Evolutionary conservation across 768 basidiomycete genomes (phyloP), one percentile per base, ranked within the genome.

Genomic region (Macrolepiota albuminosa): DNA sequence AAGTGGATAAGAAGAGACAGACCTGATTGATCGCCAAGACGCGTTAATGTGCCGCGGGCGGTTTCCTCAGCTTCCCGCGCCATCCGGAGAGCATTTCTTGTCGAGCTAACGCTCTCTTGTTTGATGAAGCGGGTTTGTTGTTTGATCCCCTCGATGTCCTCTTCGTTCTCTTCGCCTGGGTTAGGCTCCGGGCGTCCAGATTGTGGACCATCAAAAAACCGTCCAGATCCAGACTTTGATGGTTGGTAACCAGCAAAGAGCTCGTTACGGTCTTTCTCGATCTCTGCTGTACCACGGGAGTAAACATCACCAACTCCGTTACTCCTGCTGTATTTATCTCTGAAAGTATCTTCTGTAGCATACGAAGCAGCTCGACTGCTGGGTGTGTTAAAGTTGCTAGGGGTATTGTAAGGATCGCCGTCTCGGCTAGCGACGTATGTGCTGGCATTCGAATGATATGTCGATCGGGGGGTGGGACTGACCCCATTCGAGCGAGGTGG

Each of bases 11-110:
- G 16, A 4, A 33, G n/a, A 33, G 34, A 70, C 84, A 31, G 61
- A 96, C 96, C 96, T 26, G 95, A 98, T 75, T 99, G 96, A 66
- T 92, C 88, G 10, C 91, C 95, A 8, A 99, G 81, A 68, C 85
- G 90, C 58, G 71, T 76, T 21, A 99, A 69, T 5, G 96, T 99
- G 60, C 86, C 87, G 48, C 90, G 78, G 37, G 91, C 96, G 11
- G 94, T 96, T 72, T 99, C 96, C 73, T 98, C 96, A 0, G 96
- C 94, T 72, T 98, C 95, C n/a, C 88, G 81, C 42, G 95, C 96
- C 70, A 98, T 81, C 46, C 94, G 83, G 54, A 99, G 80, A 13
- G 96, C 96, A 74, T 98, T 98, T 66, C 95, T 79, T 1, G 94
- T 91, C 16, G 91, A 89, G 57, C 84, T 87, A 50, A 95, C 87